Conservation (phyloP, 345 rosid species). For the Erucastrum elatum region DNA sequence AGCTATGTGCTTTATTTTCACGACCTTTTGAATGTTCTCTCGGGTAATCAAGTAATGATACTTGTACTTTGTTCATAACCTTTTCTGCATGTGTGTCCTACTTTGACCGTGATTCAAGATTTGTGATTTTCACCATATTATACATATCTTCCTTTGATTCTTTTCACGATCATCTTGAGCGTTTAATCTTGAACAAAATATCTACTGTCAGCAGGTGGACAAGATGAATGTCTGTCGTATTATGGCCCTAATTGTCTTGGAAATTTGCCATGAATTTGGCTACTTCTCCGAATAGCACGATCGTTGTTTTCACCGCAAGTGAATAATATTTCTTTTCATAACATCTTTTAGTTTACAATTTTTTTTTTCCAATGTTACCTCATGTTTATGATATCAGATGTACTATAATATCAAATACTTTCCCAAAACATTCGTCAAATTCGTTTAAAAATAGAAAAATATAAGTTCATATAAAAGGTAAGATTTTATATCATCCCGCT, state of each 20-base stretch:
- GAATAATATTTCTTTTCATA: neutral
- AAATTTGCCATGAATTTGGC: neutral
- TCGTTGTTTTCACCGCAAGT: neutral
- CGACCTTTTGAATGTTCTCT: slow-evolving; percentile 25
- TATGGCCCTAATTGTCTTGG: neutral
- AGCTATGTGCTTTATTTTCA: slow-evolving; percentile 8
- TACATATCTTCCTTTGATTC: neutral
- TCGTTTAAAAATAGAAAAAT: neutral
- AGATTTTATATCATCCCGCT: neutral
- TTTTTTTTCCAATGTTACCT: neutral
- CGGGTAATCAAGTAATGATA: slow-evolving; percentile 34
- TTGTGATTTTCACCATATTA: neutral
- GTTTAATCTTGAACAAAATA: neutral
- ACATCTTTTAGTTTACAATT: neutral
- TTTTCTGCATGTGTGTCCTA: slow-evolving; percentile 19
- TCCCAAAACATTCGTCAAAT: neutral
- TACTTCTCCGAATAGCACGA: neutral
- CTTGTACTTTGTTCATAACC: neutral
- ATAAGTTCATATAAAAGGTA: neutral
- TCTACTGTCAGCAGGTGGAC: neutral
- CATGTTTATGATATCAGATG: neutral
- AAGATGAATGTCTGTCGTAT: neutral
- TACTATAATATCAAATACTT: neutral
- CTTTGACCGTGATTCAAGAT: slow-evolving; percentile 21
- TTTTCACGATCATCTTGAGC: neutral